Evolutionary conservation across 2,329 filamentous ascomycete species (phyloP), one percentile per base, ranked within the genome.

Genomic region (Erysiphe pulchra): DNA sequence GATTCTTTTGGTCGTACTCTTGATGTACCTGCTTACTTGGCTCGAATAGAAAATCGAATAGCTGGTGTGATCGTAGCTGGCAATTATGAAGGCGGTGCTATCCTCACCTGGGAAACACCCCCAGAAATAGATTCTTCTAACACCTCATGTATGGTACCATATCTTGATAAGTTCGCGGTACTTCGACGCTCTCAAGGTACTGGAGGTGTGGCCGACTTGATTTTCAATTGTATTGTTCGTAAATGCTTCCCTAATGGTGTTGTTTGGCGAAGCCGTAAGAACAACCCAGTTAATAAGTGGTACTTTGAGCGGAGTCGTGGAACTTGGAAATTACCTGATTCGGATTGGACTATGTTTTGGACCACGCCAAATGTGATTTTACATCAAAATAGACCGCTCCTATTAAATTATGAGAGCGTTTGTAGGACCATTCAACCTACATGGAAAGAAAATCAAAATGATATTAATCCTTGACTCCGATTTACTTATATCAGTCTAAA

Each of bases 281-380:
- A 86, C 57, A 95, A 98, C 57, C 87, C 86, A 0, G 90, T 98
- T 4, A 98, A 98, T 58, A 94, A 94, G 59, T 98, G 90, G 90
- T 98, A 98, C 60, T 94, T 95, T 62, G 90, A 98, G 62, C 70
- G 90, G 42, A 83, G 82, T 2, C 65, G 72, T 42, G 90, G 90
- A 0, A 86, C 77, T 2, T 80, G 77, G 69, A 90, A 92, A 62
- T 63, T 98, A 34, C 68, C 71, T 0, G 75, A 72, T n/a, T 81
- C 73, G 41, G 78, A 86, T 53, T 98, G 90, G 90, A 84, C 85
- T 3, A 94, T 95, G 85, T 98, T 98, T 57, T 98, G 90, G 86
- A 98, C 90, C 1, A 90, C 80, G 1, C 68, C 72, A 0, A 71
- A 73, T 42, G 66, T 77, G 47, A 18, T 33, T 13, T 63, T 73